phyloP scores from a whole-genome alignment of 306 rosid species.

The Ceratonia siliqua region DNA sequence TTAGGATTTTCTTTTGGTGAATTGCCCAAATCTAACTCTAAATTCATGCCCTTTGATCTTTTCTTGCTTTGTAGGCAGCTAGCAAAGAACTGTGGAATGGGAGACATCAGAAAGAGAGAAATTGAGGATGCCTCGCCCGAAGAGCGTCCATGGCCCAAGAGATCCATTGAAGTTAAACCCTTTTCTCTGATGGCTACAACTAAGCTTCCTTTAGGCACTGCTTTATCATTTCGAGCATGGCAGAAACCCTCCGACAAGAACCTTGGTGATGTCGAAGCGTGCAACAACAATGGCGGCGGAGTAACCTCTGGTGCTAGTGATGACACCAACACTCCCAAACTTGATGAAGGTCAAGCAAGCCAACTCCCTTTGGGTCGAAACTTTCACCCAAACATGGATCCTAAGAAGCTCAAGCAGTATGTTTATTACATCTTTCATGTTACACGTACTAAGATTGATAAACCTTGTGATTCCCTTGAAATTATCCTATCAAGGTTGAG shows the following conservation, averaged over 20 bases:
- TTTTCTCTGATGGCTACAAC: constrained; percentile 15
- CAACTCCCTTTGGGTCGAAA: neutral
- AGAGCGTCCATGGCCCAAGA: neutral
- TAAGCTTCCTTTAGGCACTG: neutral
- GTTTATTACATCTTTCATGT: neutral
- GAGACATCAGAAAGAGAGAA: neutral
- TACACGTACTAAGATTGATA: no score
- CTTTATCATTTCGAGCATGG: constrained; percentile 30
- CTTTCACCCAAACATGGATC: constrained; percentile 2
- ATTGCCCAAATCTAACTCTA: no score
- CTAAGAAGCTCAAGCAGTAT: constrained; percentile 41
- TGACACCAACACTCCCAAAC: neutral
- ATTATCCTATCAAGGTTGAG: no score
- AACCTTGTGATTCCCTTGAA: no score
- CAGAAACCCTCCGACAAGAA: neutral
- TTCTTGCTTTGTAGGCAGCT: neutral
- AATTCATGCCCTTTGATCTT: neutral
- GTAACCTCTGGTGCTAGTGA: neutral
- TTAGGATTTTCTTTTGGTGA: no score
- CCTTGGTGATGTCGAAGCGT: neutral
- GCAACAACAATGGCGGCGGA: neutral
- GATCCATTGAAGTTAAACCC: neutral
- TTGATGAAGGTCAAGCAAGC: neutral
- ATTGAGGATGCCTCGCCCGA: neutral
- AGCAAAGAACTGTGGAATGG: constrained; percentile 18